Conservation (phyloP, 2,329 filamentous ascomycete genomes). For the Penicillium sp. region DNA sequence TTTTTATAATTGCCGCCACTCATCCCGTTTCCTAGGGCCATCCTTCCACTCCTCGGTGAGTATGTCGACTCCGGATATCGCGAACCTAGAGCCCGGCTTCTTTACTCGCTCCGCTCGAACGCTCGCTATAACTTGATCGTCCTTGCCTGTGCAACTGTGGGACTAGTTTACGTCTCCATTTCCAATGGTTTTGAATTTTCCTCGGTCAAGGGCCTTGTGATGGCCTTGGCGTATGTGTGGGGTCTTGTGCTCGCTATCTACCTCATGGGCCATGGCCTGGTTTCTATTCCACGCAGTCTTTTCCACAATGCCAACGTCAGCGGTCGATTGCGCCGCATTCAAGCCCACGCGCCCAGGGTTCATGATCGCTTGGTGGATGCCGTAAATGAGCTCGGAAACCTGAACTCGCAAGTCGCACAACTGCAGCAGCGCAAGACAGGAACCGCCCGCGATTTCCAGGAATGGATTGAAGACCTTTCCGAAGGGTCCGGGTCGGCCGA, state of each 20-base stretch:
- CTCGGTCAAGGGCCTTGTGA: constrained; percentile 77
- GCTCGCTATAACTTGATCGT: constrained; percentile 83
- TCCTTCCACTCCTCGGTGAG: constrained; percentile 88
- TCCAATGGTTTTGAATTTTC: constrained; percentile 69
- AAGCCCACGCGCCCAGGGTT: constrained; percentile 72
- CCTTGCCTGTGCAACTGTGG: constrained; percentile 65
- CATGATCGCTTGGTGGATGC: constrained; percentile 88
- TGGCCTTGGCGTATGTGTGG: constrained; percentile 95
- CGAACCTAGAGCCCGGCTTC: constrained; percentile 73
- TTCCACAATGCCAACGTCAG: constrained; percentile 77
- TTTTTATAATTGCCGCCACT: not conserved
- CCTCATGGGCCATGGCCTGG: constrained; percentile 94
- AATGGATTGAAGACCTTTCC: constrained; percentile 93
- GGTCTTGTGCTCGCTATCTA: constrained; percentile 89
- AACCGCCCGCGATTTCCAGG: constrained; percentile 70
- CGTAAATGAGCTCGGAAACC: constrained; percentile 70
- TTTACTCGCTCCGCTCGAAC: constrained; percentile 84
- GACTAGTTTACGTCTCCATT: constrained; percentile 78
- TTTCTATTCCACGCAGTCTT: constrained; percentile 79
- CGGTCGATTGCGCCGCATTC: constrained; percentile 69
- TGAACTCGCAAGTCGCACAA: constrained; percentile 77
- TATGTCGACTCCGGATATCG: constrained; percentile 93
- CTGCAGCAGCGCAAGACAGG: constrained; percentile 77
- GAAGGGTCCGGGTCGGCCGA: constrained; percentile 73
- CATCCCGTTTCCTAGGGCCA: constrained; percentile 58